Evolutionary conservation across 331 rosid species (phyloP).

Genomic region (Arachis monticola): DNA sequence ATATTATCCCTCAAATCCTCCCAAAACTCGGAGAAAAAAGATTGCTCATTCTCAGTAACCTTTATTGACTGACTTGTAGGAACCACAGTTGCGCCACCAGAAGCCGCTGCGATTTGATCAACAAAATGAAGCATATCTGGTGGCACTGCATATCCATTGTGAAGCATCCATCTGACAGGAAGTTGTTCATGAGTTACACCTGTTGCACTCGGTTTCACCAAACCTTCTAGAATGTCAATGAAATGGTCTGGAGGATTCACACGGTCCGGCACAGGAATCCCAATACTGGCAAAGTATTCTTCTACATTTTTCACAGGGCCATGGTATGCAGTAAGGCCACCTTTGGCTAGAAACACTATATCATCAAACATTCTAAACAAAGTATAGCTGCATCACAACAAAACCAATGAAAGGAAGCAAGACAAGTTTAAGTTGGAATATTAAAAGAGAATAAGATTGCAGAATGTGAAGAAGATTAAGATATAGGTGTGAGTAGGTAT

Average conservation of each 20-base stretch:
- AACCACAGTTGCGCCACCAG: constrained; percentile 40
- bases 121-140: constrained; percentile 64
- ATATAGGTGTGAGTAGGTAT: too few relatives aligned
- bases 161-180: constrained; percentile 84
- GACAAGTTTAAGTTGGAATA: background rate
- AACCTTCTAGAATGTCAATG: constrained; percentile 75
- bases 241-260: constrained; percentile 79
- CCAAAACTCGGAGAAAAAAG: constrained; percentile 59
- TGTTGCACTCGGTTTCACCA: constrained; percentile 52
- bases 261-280: constrained; percentile 70
- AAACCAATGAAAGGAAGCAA: constrained; percentile 22
- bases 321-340: constrained; percentile 72
- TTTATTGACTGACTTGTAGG: constrained; percentile 19
- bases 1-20: constrained; percentile 54
- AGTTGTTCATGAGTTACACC: constrained; percentile 61
- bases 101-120: constrained; percentile 52
- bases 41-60: constrained; percentile 42
- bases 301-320: constrained; percentile 74
- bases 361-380: constrained; percentile 84
- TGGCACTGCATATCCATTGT: constrained; percentile 71
- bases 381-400: constrained; percentile 54
- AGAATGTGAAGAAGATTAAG: constrained; percentile 3
- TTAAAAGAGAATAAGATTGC: constrained; percentile 1
- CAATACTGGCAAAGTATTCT: constrained; percentile 69
- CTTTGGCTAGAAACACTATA: constrained; percentile 74